A percentile compares a stretch with the other conserved stretches of the same genome.
Conservation (phyloP, 805 yeast genomes). For the Yamadazyma scolyti region DNA sequence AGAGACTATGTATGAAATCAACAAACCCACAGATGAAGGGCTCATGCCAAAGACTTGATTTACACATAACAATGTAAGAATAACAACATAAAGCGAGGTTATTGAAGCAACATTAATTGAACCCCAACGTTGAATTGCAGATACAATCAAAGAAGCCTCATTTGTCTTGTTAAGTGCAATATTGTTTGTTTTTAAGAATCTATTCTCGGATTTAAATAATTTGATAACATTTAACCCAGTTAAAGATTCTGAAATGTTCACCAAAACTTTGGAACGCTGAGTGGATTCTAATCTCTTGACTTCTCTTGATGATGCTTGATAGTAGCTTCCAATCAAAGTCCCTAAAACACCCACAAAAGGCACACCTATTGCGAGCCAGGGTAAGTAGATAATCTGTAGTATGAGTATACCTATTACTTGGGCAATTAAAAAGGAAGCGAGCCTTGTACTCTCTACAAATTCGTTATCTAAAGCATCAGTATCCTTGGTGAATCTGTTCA, state of each 20-base stretch:
- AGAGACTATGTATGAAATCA: slow-evolving; percentile 28
- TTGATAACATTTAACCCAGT: slow-evolving; percentile 33
- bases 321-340: slow-evolving; percentile 22
- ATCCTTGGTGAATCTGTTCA: slow-evolving; percentile 85
- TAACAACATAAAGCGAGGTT: slow-evolving; percentile 15
- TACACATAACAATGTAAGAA: slow-evolving; percentile 29
- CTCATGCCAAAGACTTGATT: slow-evolving; percentile 27
- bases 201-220: slow-evolving; percentile 22
- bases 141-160: slow-evolving; percentile 30
- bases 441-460: slow-evolving; percentile 62
- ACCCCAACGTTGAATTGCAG: slow-evolving; percentile 36
- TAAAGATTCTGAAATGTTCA: slow-evolving; percentile 32
- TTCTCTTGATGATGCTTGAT: slow-evolving; percentile 36
- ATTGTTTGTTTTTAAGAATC: slow-evolving; percentile 24
- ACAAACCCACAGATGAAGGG: slow-evolving; percentile 34
- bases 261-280: slow-evolving; percentile 33
- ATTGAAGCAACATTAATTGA: slow-evolving; percentile 27
- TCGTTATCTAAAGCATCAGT: slow-evolving; percentile 81
- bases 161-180: slow-evolving; percentile 24
- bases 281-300: slow-evolving; percentile 36
- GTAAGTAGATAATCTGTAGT: slow-evolving; percentile 31
- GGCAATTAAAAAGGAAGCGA: slow-evolving; percentile 52
- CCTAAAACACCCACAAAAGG: slow-evolving; percentile 24
- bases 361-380: slow-evolving; percentile 36
- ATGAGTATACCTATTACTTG: slow-evolving; percentile 54